phyloP scores from a whole-genome alignment of 306 rosid species.

The Canavalia ensiformis region DNA sequence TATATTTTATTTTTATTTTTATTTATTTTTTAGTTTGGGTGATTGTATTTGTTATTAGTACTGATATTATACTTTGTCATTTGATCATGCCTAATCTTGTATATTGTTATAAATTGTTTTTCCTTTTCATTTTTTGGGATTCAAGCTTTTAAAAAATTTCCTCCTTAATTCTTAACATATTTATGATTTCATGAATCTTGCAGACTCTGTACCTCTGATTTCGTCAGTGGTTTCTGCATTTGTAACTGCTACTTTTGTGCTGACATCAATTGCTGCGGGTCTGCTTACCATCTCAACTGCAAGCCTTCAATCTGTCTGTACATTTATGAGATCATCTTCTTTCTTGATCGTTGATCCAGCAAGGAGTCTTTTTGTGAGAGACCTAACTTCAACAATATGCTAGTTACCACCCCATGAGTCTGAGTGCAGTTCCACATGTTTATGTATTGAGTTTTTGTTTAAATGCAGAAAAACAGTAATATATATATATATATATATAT shows the following conservation, averaged over 20 bases:
- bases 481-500: neutral
- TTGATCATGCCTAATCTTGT: slow-evolving; percentile 10
- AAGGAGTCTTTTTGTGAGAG: slow-evolving; percentile 80
- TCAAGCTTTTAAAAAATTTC: neutral
- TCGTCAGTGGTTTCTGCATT: slow-evolving; percentile 68
- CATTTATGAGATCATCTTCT: slow-evolving; percentile 61
- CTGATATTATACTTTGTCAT: slow-evolving; percentile 8
- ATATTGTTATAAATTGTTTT: neutral
- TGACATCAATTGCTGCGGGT: slow-evolving; percentile 75
- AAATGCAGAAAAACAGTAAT: neutral
- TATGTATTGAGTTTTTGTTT: neutral
- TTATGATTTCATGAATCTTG: slow-evolving; percentile 43
- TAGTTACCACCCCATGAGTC: neutral
- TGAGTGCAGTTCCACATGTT: slow-evolving; percentile 3
- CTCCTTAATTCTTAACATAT: neutral
- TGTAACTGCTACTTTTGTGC: slow-evolving; percentile 68
- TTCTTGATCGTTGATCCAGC: slow-evolving; percentile 73
- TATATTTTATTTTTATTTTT: slow-evolving; percentile 26
- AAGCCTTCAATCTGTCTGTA: slow-evolving; percentile 76
- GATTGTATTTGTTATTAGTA: slow-evolving; percentile 25
- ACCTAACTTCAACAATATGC: slow-evolving; percentile 35
- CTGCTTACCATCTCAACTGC: slow-evolving; percentile 83
- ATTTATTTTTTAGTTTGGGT: neutral
- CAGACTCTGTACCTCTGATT: slow-evolving; percentile 75
- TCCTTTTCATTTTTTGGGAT: neutral